A percentile compares a stretch with the other conserved stretches of the same genome.
phyloP scores from a whole-genome alignment of 176 grass and related monocot species.

The Saccharum spontaneum region DNA sequence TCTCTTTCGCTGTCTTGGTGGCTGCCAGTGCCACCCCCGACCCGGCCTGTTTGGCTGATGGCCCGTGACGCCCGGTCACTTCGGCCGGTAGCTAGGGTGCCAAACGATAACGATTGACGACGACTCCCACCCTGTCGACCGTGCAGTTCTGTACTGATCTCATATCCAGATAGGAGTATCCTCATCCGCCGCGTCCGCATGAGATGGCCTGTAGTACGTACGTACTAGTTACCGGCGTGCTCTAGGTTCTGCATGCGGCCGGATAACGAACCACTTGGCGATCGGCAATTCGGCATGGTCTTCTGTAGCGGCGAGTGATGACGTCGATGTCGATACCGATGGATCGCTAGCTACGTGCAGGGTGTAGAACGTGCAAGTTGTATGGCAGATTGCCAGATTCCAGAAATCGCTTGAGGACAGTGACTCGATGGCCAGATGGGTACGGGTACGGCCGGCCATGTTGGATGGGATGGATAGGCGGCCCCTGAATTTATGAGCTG shows the following conservation, averaged over 20 bases:
- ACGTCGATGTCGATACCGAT: background rate
- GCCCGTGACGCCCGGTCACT: conserved; percentile 20
- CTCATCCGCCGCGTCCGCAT: background rate
- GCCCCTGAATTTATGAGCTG: conserved; percentile 27
- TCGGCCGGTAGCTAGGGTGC: conserved; percentile 2
- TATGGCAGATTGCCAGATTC: conserved; percentile 6
- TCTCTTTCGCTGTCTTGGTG: conserved; percentile 33
- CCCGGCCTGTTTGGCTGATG: background rate
- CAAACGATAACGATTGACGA: background rate
- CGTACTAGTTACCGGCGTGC: too few relatives aligned
- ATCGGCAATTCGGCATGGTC: background rate
- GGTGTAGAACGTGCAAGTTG: background rate
- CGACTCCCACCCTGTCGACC: background rate
- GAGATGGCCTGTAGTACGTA: too few relatives aligned
- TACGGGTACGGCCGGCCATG: background rate
- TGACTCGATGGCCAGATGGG: conserved; percentile 4
- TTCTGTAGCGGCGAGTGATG: background rate
- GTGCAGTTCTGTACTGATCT: background rate
- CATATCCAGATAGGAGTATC: too few relatives aligned
- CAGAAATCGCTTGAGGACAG: conserved; percentile 13
- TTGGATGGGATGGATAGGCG: background rate
- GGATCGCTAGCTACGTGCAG: too few relatives aligned
- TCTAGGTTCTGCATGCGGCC: too few relatives aligned
- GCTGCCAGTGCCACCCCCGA: background rate
- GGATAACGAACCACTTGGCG: background rate